Conservation (phyloP, 768 basidiomycete species). For the Nidularia pulvinata region DNA sequence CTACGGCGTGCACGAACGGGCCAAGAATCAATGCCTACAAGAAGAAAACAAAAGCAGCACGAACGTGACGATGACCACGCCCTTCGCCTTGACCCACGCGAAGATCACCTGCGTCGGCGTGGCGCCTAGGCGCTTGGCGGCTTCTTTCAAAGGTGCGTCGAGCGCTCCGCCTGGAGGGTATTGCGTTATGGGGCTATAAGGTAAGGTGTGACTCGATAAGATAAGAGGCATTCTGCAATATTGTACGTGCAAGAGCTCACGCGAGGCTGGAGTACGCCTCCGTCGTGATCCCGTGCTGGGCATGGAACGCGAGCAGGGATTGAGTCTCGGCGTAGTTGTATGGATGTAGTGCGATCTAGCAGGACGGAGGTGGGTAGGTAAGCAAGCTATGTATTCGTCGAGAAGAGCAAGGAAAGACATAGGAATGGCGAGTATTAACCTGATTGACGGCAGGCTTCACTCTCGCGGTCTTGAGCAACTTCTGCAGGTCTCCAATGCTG, state of each 20-base stretch:
- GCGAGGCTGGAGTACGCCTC: conserved; percentile 74
- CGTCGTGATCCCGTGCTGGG: conserved; percentile 57
- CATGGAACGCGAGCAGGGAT: conserved; percentile 56
- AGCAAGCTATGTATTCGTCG: no score
- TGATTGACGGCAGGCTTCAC: conserved; percentile 74
- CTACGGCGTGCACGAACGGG: conserved; percentile 21
- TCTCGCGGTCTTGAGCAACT: conserved; percentile 44
- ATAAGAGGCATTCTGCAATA: no score
- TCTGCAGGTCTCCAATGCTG: conserved; percentile 46
- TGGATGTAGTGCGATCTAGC: conserved; percentile 59
- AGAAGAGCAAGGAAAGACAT: no score
- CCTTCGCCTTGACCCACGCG: conserved; percentile 69
- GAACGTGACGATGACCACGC: conserved; percentile 67
- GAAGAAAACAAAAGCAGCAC: conserved; percentile 9
- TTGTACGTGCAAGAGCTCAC: conserved; percentile 21
- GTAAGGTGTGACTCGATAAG: background rate
- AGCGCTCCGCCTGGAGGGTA: conserved; percentile 61
- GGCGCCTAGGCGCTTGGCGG: conserved; percentile 53
- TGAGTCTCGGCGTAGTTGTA: conserved; percentile 60
- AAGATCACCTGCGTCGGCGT: conserved; percentile 68
- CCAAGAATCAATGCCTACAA: background rate
- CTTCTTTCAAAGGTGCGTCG: conserved; percentile 49
- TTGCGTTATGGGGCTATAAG: conserved; percentile 53
- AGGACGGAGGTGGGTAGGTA: no score
- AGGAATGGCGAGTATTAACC: conserved; percentile 1